These are phyloP conservation scores for Rubia tinctorum DNA, from an alignment of 305 asterid species.

Conservation along the genomic window DNA sequence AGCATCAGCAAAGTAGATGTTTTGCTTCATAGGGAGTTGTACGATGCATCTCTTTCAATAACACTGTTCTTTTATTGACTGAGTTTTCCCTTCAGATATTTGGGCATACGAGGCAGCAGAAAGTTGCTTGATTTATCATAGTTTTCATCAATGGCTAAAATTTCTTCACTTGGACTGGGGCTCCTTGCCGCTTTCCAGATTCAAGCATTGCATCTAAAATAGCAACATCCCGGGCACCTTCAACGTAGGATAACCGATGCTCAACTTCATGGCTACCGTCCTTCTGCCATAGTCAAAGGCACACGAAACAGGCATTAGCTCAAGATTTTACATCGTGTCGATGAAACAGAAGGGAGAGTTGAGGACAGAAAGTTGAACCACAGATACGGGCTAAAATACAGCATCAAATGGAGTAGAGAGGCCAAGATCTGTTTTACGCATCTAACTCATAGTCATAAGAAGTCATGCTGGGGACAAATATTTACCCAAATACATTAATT, in stretches of 20 bases:
- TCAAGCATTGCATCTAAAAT: slow-evolving; percentile 92
- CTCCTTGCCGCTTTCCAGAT: slow-evolving; percentile 67
- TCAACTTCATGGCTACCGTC: slow-evolving; percentile 45
- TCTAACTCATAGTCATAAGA: no score
- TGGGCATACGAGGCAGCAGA: neutral
- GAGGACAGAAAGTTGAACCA: neutral
- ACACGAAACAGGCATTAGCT: neutral
- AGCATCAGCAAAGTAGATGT: neutral
- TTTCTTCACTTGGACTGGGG: slow-evolving; percentile 50
- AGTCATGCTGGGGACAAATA: no score
- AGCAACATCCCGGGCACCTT: slow-evolving; percentile 85
- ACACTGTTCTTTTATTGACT: neutral
- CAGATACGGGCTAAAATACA: no score
- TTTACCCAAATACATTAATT: no score
- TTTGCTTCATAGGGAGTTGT: neutral
- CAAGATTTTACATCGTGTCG: neutral
- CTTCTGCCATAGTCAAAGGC: slow-evolving; percentile 38
- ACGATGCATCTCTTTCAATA: neutral
- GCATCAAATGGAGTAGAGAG: no score
- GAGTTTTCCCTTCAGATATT: neutral
- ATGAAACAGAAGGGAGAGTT: neutral
- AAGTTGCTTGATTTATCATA: neutral
- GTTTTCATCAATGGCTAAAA: slow-evolving; percentile 16
- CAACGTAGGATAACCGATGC: slow-evolving; percentile 60
- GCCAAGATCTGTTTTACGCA: no score